These are phyloP conservation scores for Alternaria brassicae DNA, from an alignment of 2,329 filamentous ascomycete genomes.

Conservation along the genomic window DNA sequence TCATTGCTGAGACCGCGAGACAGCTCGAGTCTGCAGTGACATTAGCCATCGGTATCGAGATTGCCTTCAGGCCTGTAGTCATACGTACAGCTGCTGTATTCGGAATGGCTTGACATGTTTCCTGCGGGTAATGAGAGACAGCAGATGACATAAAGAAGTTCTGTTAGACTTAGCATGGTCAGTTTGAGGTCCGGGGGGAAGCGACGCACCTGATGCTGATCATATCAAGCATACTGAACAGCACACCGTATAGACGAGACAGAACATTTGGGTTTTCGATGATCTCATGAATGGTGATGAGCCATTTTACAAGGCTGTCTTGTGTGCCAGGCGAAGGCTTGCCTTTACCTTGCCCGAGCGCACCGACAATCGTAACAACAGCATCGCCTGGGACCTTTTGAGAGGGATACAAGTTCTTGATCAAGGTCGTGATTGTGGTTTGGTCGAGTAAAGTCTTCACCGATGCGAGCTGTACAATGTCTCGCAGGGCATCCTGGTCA, in stretches of 20 bases:
- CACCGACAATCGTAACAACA: slow-evolving; percentile 71
- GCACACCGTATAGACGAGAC: slow-evolving; percentile 73
- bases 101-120: slow-evolving; percentile 85
- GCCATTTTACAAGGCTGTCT: slow-evolving; percentile 75
- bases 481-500: slow-evolving; percentile 64
- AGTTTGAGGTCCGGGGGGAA: slow-evolving; percentile 7
- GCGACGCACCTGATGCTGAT: slow-evolving; percentile 69
- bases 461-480: slow-evolving; percentile 72
- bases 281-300: slow-evolving; percentile 76
- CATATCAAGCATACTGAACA: slow-evolving; percentile 85
- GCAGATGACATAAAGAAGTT: slow-evolving; percentile 71
- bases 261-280: slow-evolving; percentile 69
- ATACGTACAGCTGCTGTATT: slow-evolving; percentile 70
- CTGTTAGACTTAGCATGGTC: slow-evolving; percentile 41
- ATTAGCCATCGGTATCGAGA: slow-evolving; percentile 27
- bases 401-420: slow-evolving; percentile 80
- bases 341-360: slow-evolving; percentile 76
- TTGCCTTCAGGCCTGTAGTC: background rate
- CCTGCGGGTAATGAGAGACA: slow-evolving; percentile 79
- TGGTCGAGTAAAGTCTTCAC: slow-evolving; percentile 76
- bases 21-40: slow-evolving; percentile 54
- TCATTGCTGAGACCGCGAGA: slow-evolving; percentile 66
- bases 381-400: slow-evolving; percentile 66
- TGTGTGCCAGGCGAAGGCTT: slow-evolving; percentile 78
- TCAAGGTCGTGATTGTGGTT: slow-evolving; percentile 70